phyloP scores from a whole-genome alignment of 1,284 basidiomycete genomes.

The Spongiforma sp. region DNA sequence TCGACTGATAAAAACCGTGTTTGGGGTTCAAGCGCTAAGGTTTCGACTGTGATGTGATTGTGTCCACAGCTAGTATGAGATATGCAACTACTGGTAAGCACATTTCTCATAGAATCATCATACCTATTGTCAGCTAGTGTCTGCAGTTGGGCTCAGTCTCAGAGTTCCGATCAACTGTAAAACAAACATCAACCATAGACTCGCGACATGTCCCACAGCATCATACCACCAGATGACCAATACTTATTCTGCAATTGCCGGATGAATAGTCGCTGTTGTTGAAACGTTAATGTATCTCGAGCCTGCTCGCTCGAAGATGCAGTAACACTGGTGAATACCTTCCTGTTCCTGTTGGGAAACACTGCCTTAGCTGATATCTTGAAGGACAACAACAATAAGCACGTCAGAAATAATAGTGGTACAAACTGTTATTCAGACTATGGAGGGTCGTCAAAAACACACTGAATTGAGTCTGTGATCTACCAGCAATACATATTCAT shows the following conservation, averaged over 20 bases:
- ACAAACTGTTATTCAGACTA: conserved; percentile 50
- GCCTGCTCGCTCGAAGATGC: conserved; percentile 52
- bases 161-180: neutral
- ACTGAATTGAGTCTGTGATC: conserved; percentile 53
- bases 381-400: neutral
- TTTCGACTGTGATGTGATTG: too few species aligned
- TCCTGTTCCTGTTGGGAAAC: conserved; percentile 63
- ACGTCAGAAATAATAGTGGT: neutral
- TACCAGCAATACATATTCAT: conserved; percentile 74
- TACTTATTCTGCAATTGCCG: conserved; percentile 50
- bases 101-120: conserved; percentile 29
- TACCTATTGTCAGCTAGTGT: conserved; percentile 35
- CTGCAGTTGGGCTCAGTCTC: too few species aligned
- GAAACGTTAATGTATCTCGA: conserved; percentile 57
- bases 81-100: conserved; percentile 17
- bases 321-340: conserved; percentile 68
- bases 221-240: conserved; percentile 72
- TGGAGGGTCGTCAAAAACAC: conserved; percentile 63
- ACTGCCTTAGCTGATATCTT: conserved; percentile 41
- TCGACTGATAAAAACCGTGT: too few species aligned
- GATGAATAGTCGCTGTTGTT: conserved; percentile 52
- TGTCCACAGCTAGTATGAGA: too few species aligned
- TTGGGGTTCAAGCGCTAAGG: too few species aligned
- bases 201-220: conserved; percentile 72
- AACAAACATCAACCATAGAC: conserved; percentile 47